Conservation (phyloP, 2,329 filamentous ascomycete genomes). For the Claviceps sp. region DNA sequence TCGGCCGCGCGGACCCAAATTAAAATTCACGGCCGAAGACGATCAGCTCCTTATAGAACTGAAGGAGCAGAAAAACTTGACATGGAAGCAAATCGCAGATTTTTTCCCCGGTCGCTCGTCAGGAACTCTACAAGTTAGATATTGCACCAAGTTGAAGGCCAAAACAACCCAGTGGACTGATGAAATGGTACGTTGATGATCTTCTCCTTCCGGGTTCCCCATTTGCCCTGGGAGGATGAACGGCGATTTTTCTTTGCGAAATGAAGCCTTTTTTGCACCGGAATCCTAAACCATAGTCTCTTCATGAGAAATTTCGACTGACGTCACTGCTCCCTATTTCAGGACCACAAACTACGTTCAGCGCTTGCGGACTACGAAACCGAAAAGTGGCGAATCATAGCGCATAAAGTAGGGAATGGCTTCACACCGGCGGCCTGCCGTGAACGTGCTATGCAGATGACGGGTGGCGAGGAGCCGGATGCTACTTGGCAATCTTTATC, state of each 20-base stretch:
- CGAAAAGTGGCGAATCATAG: constrained; percentile 86
- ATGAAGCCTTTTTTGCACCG: no score
- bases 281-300: no score
- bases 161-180: constrained; percentile 91
- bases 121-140: constrained; percentile 82
- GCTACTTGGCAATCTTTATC: constrained; percentile 44
- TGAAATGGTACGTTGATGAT: constrained; percentile 56
- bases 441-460: constrained; percentile 59
- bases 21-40: constrained; percentile 89
- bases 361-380: constrained; percentile 77
- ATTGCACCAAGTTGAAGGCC: constrained; percentile 88
- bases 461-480: constrained; percentile 27
- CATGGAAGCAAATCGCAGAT: constrained; percentile 95
- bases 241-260: neutral
- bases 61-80: constrained; percentile 88
- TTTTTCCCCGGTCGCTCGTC: constrained; percentile 88
- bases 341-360: constrained; percentile 66
- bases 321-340: constrained; percentile 1
- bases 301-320: neutral
- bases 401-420: constrained; percentile 79
- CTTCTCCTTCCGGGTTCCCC: no score
- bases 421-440: constrained; percentile 80
- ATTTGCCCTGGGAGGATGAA: no score
- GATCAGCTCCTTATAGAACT: constrained; percentile 77
- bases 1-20: constrained; percentile 71